Evolutionary conservation across 805 yeast species (phyloP), one percentile per base, ranked within the genome.

Genomic region (Starmerella davenportii): DNA sequence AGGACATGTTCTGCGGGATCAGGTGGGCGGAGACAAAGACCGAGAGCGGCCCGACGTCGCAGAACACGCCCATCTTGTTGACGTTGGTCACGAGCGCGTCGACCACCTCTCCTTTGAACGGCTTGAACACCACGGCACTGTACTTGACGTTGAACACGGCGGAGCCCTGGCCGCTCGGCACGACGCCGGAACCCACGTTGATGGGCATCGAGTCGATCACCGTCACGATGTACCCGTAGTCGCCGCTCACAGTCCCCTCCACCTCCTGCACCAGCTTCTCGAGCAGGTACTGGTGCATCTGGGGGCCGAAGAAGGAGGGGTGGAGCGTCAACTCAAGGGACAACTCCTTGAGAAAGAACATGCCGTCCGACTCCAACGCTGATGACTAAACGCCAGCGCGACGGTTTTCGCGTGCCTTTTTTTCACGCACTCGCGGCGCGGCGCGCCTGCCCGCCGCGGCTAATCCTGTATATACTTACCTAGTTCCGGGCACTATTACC

Each of bases 221-320:
- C 61, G 95, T 87, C 41, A 90, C 76, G 48, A 90, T 90, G 58
- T 90, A 90, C 13, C 98, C 98, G 64, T 90, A 90, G 59, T 90
- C 94, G 51, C 98, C 98, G 1, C 96, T 85, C 62, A 96, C 90
- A 1, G 96, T 84, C 20, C 98, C 98, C 62, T 90, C 98, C 32
- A 90, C 98, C 56, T 90, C 98, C 47, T 81, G 84, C 42, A 90
- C 68, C 45, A 90, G 68, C 59, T 87, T 85, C 54, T 84, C 80
- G 55, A 92, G 74, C 49, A 90, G 66, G 54, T 75, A 87, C 56
- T 82, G 92, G 60, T 79, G 84, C 96, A 90, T 90, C 51, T 85
- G 92, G 3, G 96, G 95, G 1, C 98, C 98, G 55, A 85, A 87
- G 60, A 76, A 90, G 25, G 96, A 84, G 38, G 99, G 99, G 60